phyloP scores from a whole-genome alignment of 192 early-diverging fungal genomes.

The Coemansia sp. region DNA sequence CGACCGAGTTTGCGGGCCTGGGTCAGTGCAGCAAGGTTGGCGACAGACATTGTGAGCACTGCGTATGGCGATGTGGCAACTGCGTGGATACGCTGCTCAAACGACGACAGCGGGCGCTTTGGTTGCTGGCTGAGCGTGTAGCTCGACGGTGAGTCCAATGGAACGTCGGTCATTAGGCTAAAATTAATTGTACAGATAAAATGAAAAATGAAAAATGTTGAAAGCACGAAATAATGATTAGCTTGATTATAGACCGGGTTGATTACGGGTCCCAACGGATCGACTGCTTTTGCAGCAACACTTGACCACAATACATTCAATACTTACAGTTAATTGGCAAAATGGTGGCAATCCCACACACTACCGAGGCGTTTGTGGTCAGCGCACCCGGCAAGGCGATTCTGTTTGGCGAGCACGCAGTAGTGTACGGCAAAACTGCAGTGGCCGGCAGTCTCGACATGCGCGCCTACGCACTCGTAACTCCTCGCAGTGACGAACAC shows the following conservation, averaged over 20 bases:
- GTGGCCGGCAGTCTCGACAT: slow-evolving; percentile 80
- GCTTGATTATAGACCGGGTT: no score
- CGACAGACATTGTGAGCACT: slow-evolving; percentile 25
- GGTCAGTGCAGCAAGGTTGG: slow-evolving; percentile 14
- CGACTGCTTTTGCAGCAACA: background rate
- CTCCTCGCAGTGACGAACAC: slow-evolving; percentile 50
- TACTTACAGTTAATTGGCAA: background rate
- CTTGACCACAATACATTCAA: background rate
- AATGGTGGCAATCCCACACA: slow-evolving; percentile 13
- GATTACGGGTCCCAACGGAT: background rate
- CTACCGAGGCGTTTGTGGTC: slow-evolving; percentile 52
- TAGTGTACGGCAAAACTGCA: slow-evolving; percentile 89
- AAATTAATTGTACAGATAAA: background rate
- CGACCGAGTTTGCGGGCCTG: slow-evolving; percentile 12
- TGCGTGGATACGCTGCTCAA: background rate
- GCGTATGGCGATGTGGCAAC: slow-evolving; percentile 15
- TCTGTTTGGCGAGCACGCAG: slow-evolving; percentile 97
- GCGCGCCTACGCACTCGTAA: slow-evolving; percentile 67
- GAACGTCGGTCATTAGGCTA: background rate
- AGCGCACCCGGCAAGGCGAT: slow-evolving; percentile 98
- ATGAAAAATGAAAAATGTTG: background rate
- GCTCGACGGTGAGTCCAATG: slow-evolving; percentile 39
- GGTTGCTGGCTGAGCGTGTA: slow-evolving; percentile 24
- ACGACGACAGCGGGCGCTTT: background rate
- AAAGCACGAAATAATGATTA: background rate